Percentiles rank a stretch among this genome's conserved stretches.
Evolutionary conservation across 1,139 yeast genomes (phyloP).

Genomic region (Kluyveromyces sp.): DNA sequence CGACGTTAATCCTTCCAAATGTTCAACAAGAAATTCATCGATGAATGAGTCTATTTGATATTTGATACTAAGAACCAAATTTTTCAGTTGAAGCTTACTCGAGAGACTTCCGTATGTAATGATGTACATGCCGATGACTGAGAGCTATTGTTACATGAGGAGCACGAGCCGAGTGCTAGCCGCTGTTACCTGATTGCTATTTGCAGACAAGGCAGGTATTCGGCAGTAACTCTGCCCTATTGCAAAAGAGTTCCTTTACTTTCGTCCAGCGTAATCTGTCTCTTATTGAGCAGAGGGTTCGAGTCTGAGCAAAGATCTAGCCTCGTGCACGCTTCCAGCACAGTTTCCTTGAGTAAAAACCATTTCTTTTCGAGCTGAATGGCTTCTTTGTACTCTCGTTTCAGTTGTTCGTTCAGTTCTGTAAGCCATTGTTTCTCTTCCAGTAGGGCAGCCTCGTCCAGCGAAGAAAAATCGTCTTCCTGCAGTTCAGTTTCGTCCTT

Average conservation of each 20-base stretch:
- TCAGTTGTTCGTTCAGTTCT: slow-evolving; percentile 20
- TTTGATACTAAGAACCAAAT: not conserved
- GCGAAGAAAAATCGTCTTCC: slow-evolving; percentile 2
- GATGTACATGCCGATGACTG: not conserved
- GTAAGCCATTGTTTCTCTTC: slow-evolving; percentile 22
- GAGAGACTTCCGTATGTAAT: not conserved
- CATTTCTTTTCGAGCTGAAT: slow-evolving; percentile 26
- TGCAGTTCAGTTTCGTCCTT: slow-evolving; percentile 7
- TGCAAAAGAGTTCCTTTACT: slow-evolving; percentile 1
- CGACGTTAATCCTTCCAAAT: too few relatives aligned
- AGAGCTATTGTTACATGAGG: too few relatives aligned
- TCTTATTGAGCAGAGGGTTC: slow-evolving; percentile 5
- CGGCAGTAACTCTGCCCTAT: not conserved
- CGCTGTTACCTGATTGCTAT: too few relatives aligned
- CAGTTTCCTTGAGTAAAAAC: slow-evolving; percentile 28
- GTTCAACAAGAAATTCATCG: not conserved
- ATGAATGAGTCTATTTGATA: not conserved
- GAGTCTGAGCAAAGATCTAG: slow-evolving; percentile 21
- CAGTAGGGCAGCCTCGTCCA: slow-evolving; percentile 12
- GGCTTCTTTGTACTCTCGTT: slow-evolving; percentile 17
- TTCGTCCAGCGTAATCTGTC: slow-evolving; percentile 2
- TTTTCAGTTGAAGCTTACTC: not conserved
- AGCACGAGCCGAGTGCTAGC: too few relatives aligned
- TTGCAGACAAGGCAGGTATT: too few relatives aligned
- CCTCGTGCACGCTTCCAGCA: slow-evolving; percentile 30